phyloP scores from a whole-genome alignment of 2,329 filamentous ascomycete species.

The Penicillium rolfsii region DNA sequence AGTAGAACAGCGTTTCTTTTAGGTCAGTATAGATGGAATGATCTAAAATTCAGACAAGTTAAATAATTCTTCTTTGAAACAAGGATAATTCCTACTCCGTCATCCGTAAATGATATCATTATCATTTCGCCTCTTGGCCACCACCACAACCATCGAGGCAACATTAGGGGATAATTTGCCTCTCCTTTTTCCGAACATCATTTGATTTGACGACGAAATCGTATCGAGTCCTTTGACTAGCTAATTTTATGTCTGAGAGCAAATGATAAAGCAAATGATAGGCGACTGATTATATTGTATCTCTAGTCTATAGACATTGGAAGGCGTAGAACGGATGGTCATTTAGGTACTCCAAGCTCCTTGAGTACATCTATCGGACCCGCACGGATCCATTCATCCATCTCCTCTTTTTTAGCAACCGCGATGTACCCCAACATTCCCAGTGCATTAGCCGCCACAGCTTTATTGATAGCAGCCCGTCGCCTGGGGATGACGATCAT shows the following conservation, averaged over 20 bases:
- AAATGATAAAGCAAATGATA: too few species aligned
- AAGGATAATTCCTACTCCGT: background rate
- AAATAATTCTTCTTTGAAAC: background rate
- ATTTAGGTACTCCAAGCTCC: background rate
- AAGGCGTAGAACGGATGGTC: background rate
- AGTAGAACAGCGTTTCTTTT: background rate
- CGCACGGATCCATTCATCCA: background rate
- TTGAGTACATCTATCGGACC: background rate
- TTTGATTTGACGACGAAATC: too few species aligned
- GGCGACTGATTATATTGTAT: too few species aligned
- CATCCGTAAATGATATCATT: constrained; percentile 8
- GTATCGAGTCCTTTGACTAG: too few species aligned
- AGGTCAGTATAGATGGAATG: background rate
- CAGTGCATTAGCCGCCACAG: background rate
- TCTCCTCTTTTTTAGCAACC: background rate
- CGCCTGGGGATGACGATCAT: constrained; percentile 4
- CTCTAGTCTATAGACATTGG: background rate
- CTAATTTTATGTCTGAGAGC: too few species aligned
- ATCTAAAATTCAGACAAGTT: background rate
- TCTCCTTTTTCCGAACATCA: background rate
- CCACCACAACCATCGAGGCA: background rate
- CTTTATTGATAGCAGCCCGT: constrained; percentile 2
- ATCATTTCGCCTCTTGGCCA: constrained; percentile 8
- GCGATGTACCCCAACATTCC: constrained; percentile 1
- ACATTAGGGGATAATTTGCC: background rate